Percentiles rank a stretch among this genome's conserved stretches.
Evolutionary conservation across 75 land plant species (phyloP).

Genomic region (Selaginella tamariscina): DNA sequence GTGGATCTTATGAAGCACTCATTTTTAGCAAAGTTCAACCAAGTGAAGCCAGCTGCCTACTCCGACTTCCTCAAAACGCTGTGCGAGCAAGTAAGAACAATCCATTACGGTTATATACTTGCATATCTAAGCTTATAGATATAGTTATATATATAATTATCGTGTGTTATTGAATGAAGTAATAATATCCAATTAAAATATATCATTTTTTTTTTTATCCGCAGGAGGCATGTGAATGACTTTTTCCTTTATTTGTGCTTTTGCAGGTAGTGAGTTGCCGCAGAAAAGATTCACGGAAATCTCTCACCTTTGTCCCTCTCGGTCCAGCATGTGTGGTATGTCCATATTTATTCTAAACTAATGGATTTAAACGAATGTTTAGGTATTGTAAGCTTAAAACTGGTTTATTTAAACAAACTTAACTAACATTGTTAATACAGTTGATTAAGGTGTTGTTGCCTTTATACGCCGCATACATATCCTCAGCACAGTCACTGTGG

Average conservation of each 20-base stretch:
- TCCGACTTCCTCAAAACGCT: slow-evolving; percentile 91
- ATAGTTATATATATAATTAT: slow-evolving; percentile 1
- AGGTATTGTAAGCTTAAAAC: background rate
- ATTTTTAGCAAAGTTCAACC: slow-evolving; percentile 93
- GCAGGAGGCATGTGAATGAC: background rate
- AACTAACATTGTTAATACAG: slow-evolving; percentile 25
- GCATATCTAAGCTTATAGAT: background rate
- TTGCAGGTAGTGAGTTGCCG: slow-evolving; percentile 54
- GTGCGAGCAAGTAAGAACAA: slow-evolving; percentile 69
- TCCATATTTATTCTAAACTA: background rate
- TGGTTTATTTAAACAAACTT: background rate
- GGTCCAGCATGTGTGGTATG: slow-evolving; percentile 99
- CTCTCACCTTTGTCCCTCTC: slow-evolving; percentile 68
- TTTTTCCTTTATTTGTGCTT: background rate
- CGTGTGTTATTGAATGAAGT: background rate
- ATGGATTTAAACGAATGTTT: background rate
- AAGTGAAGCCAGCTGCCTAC: slow-evolving; percentile 79
- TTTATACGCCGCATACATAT: slow-evolving; percentile 72
- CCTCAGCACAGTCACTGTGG: slow-evolving; percentile 36
- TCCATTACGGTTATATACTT: background rate
- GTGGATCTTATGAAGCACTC: slow-evolving; percentile 90
- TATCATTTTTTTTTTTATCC: background rate
- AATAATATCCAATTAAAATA: background rate
- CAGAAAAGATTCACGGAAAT: slow-evolving; percentile 37
- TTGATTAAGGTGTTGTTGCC: slow-evolving; percentile 80